A percentile compares a stretch with the other conserved stretches of the same genome.
Evolutionary conservation across 768 basidiomycete genomes (phyloP).

Genomic region (Mycena vulgaris): DNA sequence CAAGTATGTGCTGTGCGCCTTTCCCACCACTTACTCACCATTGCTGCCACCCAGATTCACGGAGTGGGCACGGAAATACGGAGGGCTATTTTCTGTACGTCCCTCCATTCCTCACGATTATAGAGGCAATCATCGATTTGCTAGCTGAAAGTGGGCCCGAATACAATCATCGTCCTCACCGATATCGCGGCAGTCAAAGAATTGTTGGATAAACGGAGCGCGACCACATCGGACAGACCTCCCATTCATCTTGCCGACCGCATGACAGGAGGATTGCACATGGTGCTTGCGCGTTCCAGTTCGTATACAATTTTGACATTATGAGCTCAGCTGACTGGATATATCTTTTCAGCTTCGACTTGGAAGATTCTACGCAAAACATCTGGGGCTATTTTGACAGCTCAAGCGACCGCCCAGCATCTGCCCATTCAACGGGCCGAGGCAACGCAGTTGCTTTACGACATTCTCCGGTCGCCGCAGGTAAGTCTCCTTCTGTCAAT

Average conservation of each 20-base stretch:
- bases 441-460: constrained; percentile 35
- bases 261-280: constrained; percentile 39
- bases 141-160: constrained; percentile 40
- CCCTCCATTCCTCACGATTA: neutral
- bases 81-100: constrained; percentile 45
- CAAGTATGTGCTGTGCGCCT: constrained; percentile 15
- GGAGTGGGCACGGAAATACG: constrained; percentile 47
- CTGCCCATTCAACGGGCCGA: constrained; percentile 40
- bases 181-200: constrained; percentile 42
- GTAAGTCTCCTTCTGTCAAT: too few species aligned
- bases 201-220: constrained; percentile 46
- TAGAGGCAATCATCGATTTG: neutral
- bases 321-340: neutral
- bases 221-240: constrained; percentile 44
- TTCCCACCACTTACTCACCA: neutral
- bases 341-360: neutral
- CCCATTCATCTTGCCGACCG: constrained; percentile 38
- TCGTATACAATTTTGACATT: neutral
- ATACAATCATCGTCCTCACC: constrained; percentile 44
- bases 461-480: constrained; percentile 21
- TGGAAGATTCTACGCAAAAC: constrained; percentile 38
- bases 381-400: constrained; percentile 38
- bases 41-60: constrained; percentile 39
- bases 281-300: constrained; percentile 36
- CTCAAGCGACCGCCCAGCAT: constrained; percentile 39